Evolutionary conservation across 2,329 filamentous ascomycete species (phyloP).

Genomic region (Ascochyta viciae-villosae): DNA sequence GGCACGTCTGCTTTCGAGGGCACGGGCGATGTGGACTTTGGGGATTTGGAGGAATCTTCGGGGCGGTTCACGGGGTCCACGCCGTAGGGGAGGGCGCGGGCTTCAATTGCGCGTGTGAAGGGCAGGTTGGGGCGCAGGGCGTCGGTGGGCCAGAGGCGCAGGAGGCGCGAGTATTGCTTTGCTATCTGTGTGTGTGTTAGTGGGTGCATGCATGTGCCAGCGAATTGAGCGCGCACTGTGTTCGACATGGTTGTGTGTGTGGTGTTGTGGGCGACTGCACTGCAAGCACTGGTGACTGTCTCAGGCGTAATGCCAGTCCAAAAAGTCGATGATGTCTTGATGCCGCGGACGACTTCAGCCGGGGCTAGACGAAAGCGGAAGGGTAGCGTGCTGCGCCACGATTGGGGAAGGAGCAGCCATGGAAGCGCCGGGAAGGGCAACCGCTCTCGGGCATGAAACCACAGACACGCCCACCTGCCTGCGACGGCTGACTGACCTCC

Average conservation of each 20-base stretch:
- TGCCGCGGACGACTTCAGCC: conserved; percentile 1
- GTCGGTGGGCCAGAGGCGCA: conserved; percentile 59
- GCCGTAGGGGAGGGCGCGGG: conserved; percentile 46
- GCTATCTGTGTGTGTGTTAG: conserved; percentile 35
- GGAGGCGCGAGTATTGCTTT: conserved; percentile 59
- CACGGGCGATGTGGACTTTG: conserved; percentile 4
- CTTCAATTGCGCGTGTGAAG: conserved; percentile 54
- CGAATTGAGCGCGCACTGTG: conserved; percentile 15
- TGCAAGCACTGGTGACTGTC: neutral
- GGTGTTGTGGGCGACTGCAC: neutral
- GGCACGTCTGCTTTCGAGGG: conserved; percentile 16
- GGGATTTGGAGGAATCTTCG: conserved; percentile 12
- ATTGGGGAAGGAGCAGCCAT: neutral
- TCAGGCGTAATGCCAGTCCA: neutral
- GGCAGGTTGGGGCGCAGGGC: conserved; percentile 56
- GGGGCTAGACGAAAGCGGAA: neutral
- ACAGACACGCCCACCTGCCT: neutral
- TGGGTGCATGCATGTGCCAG: neutral
- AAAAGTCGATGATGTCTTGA: conserved; percentile 19
- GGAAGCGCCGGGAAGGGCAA: conserved; percentile 1
- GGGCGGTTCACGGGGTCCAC: conserved; percentile 33
- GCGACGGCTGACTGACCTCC: conserved; percentile 6
- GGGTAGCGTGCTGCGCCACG: conserved; percentile 9
- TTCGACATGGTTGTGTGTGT: conserved; percentile 22
- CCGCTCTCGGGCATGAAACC: conserved; percentile 7